Conservation (phyloP, 2,329 filamentous ascomycete genomes). For the Zarea fungicola region DNA sequence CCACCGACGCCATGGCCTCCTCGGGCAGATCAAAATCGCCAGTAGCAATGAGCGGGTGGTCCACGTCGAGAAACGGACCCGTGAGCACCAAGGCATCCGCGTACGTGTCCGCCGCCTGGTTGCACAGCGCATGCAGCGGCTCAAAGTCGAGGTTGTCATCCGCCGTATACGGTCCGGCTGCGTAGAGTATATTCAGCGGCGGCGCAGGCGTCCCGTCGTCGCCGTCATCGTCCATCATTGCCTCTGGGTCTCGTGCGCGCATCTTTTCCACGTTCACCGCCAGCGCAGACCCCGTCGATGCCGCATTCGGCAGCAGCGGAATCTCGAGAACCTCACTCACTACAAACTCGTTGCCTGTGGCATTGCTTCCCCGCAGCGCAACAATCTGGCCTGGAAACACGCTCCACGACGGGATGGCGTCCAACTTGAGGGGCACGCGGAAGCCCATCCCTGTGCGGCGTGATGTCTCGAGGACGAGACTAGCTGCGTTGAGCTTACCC, state of each 20-base stretch:
- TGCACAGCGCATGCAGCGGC: constrained; percentile 75
- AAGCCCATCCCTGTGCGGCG: constrained; percentile 76
- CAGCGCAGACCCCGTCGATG: constrained; percentile 61
- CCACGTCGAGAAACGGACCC: constrained; percentile 86
- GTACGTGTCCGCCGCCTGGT: constrained; percentile 65
- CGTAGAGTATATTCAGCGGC: constrained; percentile 72
- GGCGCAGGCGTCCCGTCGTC: constrained; percentile 46
- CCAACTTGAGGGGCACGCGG: constrained; percentile 73
- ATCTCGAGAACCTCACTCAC: constrained; percentile 71
- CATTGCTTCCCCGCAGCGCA: constrained; percentile 79
- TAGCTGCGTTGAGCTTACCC: constrained; percentile 79
- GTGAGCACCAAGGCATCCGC: constrained; percentile 75
- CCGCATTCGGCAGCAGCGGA: constrained; percentile 69
- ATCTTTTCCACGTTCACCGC: constrained; percentile 65
- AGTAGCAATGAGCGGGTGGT: constrained; percentile 80
- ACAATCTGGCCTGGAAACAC: constrained; percentile 96
- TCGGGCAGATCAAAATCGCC: constrained; percentile 74
- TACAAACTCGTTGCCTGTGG: constrained; percentile 76
- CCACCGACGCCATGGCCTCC: constrained; percentile 47
- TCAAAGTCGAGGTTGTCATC: constrained; percentile 91
- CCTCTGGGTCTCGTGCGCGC: constrained; percentile 52
- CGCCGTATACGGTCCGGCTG: constrained; percentile 83
- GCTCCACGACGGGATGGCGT: constrained; percentile 62
- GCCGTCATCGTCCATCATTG: constrained; percentile 37
- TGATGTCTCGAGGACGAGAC: constrained; percentile 83